Percentiles rank a stretch among this genome's conserved stretches.
These are phyloP conservation scores for Schoenoplectus triqueter DNA, from an alignment of 202 grass and related monocot genomes.

Conservation along the genomic window DNA sequence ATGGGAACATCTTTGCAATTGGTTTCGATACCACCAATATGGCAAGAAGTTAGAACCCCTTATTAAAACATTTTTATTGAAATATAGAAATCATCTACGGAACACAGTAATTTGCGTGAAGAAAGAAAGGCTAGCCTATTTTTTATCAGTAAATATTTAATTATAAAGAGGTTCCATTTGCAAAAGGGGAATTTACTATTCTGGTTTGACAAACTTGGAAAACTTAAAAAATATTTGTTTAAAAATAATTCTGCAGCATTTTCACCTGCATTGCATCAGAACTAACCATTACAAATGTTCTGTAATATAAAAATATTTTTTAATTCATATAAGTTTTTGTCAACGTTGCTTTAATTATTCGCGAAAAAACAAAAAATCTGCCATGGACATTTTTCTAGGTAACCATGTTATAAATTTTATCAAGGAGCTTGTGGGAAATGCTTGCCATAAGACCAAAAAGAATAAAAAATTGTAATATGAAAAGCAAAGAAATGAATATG, in stretches of 20 bases:
- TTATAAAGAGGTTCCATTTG: not conserved
- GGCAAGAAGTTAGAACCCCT: not conserved
- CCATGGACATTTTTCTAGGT: not conserved
- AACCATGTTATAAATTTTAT: not conserved
- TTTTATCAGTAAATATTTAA: too few relatives aligned
- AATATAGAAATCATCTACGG: not conserved
- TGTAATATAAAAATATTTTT: not conserved
- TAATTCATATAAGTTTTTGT: not conserved
- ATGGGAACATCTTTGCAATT: not conserved
- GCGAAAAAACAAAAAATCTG: not conserved
- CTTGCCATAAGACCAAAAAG: not conserved
- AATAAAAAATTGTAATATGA: not conserved
- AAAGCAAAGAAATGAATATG: slow-evolving; percentile 8
- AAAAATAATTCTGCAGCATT: not conserved
- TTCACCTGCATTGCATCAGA: not conserved
- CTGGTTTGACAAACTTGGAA: not conserved
- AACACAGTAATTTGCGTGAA: not conserved
- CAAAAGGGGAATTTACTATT: not conserved
- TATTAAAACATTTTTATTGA: not conserved
- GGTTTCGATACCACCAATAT: not conserved
- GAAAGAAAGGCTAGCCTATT: not conserved
- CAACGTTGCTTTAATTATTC: not conserved
- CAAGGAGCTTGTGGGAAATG: not conserved
- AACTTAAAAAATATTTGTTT: not conserved
- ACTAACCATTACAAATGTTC: not conserved